A percentile compares a stretch with the other conserved stretches of the same genome.
These are phyloP conservation scores for Plectosphaerella plurivora DNA, from an alignment of 2,329 filamentous ascomycete genomes.

Conservation along the genomic window DNA sequence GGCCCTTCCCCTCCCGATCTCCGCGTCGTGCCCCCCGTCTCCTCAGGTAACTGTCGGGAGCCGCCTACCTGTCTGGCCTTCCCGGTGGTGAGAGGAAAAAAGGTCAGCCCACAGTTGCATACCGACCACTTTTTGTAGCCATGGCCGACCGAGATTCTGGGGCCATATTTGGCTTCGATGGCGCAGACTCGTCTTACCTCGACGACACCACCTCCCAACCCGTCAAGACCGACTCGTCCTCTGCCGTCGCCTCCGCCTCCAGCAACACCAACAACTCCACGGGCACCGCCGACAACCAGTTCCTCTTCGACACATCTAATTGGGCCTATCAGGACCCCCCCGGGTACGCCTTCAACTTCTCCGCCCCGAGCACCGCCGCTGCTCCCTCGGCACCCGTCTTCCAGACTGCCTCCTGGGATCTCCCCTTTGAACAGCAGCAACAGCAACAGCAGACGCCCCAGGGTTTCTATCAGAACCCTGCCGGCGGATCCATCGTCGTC, in stretches of 20 bases:
- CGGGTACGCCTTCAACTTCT: constrained; percentile 36
- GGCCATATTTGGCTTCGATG: constrained; percentile 40
- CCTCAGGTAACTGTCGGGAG: too few relatives aligned
- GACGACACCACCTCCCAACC: constrained; percentile 19
- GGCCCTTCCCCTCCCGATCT: constrained; percentile 2
- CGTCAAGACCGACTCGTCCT: constrained; percentile 9
- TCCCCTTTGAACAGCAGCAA: constrained; percentile 28
- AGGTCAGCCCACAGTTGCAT: constrained; percentile 17
- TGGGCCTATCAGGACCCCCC: constrained; percentile 46
- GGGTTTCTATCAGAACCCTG: constrained; percentile 19
- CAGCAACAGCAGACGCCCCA: constrained; percentile 13
- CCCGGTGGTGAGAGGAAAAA: background rate
- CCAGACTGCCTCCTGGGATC: constrained; percentile 27
- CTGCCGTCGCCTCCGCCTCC: constrained; percentile 11
- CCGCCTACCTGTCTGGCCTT: background rate
- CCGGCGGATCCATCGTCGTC: constrained; percentile 8
- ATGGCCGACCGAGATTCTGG: constrained; percentile 36
- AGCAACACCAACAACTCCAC: constrained; percentile 15
- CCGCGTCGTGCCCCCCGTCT: constrained; percentile 2
- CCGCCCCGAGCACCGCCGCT: constrained; percentile 27
- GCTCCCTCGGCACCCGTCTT: constrained; percentile 26
- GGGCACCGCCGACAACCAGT: constrained; percentile 23
- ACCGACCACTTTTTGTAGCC: constrained; percentile 12
- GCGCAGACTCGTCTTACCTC: constrained; percentile 21
- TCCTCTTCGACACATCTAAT: constrained; percentile 29